Base-by-base conservation (phyloP, 148 eudicot species). In the Rheum nobile region DNA sequence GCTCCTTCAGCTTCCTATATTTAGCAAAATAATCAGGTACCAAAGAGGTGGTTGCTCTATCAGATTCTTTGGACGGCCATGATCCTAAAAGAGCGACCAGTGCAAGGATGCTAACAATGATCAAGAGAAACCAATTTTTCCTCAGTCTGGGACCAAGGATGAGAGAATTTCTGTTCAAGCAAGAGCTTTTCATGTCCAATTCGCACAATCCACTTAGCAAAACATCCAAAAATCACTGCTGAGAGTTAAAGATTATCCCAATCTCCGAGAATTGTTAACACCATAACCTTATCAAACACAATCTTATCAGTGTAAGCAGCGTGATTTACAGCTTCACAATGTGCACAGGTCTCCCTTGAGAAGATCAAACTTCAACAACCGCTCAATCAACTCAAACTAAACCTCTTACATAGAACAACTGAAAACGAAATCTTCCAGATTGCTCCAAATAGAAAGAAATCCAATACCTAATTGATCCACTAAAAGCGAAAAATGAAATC, bases 151-250 rank as follows among this genome's bases (percentile, higher is more conserved):
- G 84, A 13, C 95, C 92, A 44, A 87, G 82, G 8, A 83, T 46
- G 31, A 77, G 46, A 13, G 79, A 83, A 46, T 89, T 67, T 83
- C 84, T 91, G 47, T 77, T 83, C 43, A 78, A 79, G 89, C 87
- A 86, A 73, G 84, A 77, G 73, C 91, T 87, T 91, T 92, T 93
- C 98, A 91, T 91, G 77, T 85, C 98, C 86, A 82, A 83, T 59
- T 13, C 17, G 67, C 12, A 28, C 67, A 26, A 59, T 59, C 67
- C 67, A 59, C 17, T 28, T 4, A 59, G 1, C 39, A 72, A 72
- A 28, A 6, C 74, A 72, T 37, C 72, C 74, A 71, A 32, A 41
- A 43, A 43, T 29, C 48, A 43, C 57, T 22, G 22, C 35, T 21
- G 2, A 34, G 44, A 7, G 2, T 6, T 28, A 3, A 19, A 17